Evolutionary conservation across 768 basidiomycete species (phyloP), one percentile per base, ranked within the genome.

Genomic region (Pholiota conissans): DNA sequence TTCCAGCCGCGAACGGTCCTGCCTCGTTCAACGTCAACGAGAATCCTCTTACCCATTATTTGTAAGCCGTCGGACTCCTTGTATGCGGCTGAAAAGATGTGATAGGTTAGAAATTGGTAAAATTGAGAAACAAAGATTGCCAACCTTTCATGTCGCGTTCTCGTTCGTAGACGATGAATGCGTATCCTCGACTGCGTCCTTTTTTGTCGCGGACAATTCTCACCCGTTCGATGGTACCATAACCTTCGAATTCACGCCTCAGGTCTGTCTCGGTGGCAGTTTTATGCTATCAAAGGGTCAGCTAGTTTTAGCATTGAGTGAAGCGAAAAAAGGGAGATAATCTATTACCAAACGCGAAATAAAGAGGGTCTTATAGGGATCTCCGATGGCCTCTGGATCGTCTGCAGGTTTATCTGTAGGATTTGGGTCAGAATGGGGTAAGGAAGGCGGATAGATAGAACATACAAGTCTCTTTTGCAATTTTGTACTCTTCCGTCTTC

Each of bases 121-220:
- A 50, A 65, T 55, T 14, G 47, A 49, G 52, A 55, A 56, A 54
- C 27, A 57, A 57, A 52, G 55, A 46, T 22, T 58, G 58, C 29
- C 18, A 51, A 95, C 95, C 95, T 84, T 98, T 98, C 97, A 99
- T 99, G 71, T 99, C 97, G 57, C 95, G 86, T 75, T 98, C 97
- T 28, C 97, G 86, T 70, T 99, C 97, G 63, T 93, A 99, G 16
- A 99, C 95, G 61, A 99, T 82, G 74, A 99, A 99, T 20, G 96
- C 96, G 71, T 98, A 98, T 13, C 95, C 94, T 61, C 90, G 79
- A 67, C 90, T 85, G 57, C 93, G 90, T 49, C 82, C 84, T 68
- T 95, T 95, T 72, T 90, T 86, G 79, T 97, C 93, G 30, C 89
- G 85, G 10, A 98, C 95, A 53, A 99, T 91, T 60, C 94, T 84